Conservation (phyloP, 2,329 filamentous ascomycete genomes). For the Hypoxylon sp. region DNA sequence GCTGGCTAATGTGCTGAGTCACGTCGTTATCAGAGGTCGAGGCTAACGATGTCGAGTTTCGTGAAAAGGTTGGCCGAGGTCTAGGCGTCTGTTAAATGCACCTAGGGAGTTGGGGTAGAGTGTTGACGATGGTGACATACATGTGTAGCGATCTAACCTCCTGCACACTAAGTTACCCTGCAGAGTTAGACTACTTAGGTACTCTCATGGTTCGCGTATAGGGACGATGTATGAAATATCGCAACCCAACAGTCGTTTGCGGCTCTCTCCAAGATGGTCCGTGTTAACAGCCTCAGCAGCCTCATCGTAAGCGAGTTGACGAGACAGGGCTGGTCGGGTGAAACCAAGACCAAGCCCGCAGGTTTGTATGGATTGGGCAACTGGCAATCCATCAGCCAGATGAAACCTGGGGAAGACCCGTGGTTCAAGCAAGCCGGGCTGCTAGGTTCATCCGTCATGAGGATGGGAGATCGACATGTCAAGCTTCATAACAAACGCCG, state of each 20-base stretch:
- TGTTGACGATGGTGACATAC: too few relatives aligned
- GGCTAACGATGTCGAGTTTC: not conserved
- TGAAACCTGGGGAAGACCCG: constrained; percentile 17
- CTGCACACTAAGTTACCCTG: too few relatives aligned
- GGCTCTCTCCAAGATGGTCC: not conserved
- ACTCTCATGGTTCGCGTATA: too few relatives aligned
- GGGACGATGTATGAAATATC: not conserved
- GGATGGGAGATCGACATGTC: constrained; percentile 21
- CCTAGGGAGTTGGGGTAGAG: not conserved
- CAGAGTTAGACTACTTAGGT: too few relatives aligned
- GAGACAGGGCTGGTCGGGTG: too few relatives aligned
- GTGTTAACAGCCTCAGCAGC: not conserved
- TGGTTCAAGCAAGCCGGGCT: not conserved
- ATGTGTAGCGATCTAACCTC: too few relatives aligned
- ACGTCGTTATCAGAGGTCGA: constrained; percentile 2
- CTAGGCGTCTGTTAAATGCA: not conserved
- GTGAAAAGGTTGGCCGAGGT: not conserved
- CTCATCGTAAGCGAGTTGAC: not conserved
- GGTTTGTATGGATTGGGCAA: constrained; percentile 2
- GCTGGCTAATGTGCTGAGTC: constrained; percentile 6
- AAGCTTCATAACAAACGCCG: constrained; percentile 6
- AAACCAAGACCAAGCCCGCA: not conserved
- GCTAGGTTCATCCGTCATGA: constrained; percentile 11
- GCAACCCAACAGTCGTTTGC: not conserved
- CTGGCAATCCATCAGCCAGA: not conserved